Evolutionary conservation across 2,329 filamentous ascomycete species (phyloP).

Genomic region (Colletotrichum echinochloae): DNA sequence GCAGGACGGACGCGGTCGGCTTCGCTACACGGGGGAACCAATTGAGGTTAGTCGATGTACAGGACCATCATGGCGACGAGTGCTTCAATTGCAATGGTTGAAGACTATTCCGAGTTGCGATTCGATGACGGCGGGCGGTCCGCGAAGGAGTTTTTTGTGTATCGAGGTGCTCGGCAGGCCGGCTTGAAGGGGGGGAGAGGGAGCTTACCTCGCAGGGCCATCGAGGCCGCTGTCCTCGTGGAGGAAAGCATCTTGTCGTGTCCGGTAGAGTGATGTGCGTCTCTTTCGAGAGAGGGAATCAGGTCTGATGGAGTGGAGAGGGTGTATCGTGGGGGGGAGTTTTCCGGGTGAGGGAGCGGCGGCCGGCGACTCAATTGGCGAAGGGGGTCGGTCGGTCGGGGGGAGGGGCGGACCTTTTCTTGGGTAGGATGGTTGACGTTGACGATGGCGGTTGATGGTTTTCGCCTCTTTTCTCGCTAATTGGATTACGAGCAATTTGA

Average conservation of each 20-base stretch:
- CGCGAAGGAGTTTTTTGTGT: slow-evolving; percentile 10
- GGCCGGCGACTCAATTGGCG: slow-evolving; percentile 26
- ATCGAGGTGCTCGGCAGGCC: slow-evolving; percentile 20
- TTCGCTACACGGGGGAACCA: slow-evolving; percentile 63
- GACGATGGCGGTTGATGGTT: slow-evolving; percentile 33
- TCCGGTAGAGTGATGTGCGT: slow-evolving; percentile 3
- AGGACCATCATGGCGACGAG: not conserved
- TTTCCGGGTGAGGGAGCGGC: slow-evolving; percentile 11
- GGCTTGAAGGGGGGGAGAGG: slow-evolving; percentile 23
- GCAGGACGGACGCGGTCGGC: slow-evolving; percentile 71
- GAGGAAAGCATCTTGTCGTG: slow-evolving; percentile 58
- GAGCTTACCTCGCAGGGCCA: slow-evolving; percentile 64
- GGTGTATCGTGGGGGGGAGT: slow-evolving; percentile 2
- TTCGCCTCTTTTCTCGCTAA: slow-evolving; percentile 39
- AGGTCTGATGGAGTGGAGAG: slow-evolving; percentile 33
- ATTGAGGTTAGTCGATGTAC: slow-evolving; percentile 44
- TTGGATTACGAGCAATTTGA: slow-evolving; percentile 29
- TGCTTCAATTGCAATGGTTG: not conserved
- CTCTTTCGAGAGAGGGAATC: slow-evolving; percentile 6
- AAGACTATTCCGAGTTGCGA: not conserved
- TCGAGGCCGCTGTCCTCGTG: slow-evolving; percentile 63
- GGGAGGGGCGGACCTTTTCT: slow-evolving; percentile 14
- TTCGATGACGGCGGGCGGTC: slow-evolving; percentile 11
- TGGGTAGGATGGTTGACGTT: slow-evolving; percentile 34
- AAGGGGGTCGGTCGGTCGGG: slow-evolving; percentile 23